Base-by-base conservation (phyloP, 2,329 filamentous ascomycete genomes). In the Coniochaeta sp. region DNA sequence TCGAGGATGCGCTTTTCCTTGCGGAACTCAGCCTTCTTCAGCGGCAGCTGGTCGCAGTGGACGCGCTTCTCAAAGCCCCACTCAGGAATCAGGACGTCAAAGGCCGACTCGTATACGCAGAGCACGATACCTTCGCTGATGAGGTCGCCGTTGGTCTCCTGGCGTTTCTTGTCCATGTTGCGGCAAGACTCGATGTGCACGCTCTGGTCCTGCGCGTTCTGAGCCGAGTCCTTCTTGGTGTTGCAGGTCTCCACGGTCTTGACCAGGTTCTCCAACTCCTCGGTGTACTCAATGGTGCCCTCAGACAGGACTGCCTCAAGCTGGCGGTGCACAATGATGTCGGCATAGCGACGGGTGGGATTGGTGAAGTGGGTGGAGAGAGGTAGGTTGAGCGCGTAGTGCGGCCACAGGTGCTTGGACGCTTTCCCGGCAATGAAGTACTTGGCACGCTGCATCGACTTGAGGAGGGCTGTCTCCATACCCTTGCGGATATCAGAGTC, bases 61-160 rank as follows among this genome's bases (percentile, higher is more conserved):
- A 99, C 94, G 58, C 94, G 89, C 83, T 99, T 99, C 77, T 99
- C 94, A 60, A 99, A 97, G 58, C 94, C 94, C 77, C 91, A 99
- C 66, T 99, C 91, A 6, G 94, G 94, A 67, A 99, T 97, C 57
- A 99, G 80, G 40, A 99, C 90, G 68, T 99, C 94, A 67, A 99
- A 99, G 18, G 94, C 94, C 26, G 94, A 97, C 71, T 99, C 94
- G 70, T 99, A 99, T 28, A 99, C 94, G 65, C 90, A 96, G 52
- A 99, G 79, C 48, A 99, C 91, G 61, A 99, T 92, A 60, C 94
- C 94, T 67, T 97, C 92, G 62, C 87, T 91, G 67, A 99, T 91
- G 51, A 99, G 81, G 58, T 99, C 94, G 47, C 90, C 91, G 57
- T 92, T 91, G 60, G 84, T 81, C 60, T 95, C 89, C 66, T 90